These are phyloP conservation scores for Talaromyces borbonicus DNA, from an alignment of 495 filamentous ascomycete genomes.

Conservation along the genomic window DNA sequence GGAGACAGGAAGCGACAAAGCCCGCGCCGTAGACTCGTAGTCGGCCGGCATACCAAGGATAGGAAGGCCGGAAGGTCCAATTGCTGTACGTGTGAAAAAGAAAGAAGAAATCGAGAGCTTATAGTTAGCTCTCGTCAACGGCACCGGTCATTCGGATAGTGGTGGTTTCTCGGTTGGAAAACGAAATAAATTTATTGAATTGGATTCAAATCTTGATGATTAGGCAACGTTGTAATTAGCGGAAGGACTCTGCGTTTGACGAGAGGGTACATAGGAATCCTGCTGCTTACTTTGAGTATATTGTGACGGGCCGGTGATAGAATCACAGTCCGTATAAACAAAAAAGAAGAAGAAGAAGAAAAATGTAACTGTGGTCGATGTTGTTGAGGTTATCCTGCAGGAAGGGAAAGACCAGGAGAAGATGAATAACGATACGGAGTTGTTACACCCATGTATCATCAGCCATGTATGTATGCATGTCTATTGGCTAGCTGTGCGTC, in stretches of 20 bases:
- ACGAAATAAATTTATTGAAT: neutral
- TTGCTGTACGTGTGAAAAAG: neutral
- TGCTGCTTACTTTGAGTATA: no score
- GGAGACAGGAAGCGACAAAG: constrained; percentile 51
- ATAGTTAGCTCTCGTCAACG: neutral
- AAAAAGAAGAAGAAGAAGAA: no score
- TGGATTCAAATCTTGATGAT: no score
- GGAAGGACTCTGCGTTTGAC: no score
- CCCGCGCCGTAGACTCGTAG: constrained; percentile 54
- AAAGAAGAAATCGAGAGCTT: neutral
- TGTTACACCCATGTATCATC: no score
- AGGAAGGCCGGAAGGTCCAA: neutral
- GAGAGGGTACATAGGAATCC: no score
- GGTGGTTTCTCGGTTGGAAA: neutral
- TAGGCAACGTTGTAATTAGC: no score
- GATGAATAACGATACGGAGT: neutral
- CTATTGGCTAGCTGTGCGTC: neutral
- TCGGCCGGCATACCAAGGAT: constrained; percentile 39
- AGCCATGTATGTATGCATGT: neutral
- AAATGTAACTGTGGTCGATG: no score
- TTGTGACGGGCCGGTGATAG: no score
- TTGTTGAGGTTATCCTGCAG: no score
- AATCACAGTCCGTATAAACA: no score
- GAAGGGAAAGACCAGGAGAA: no score
- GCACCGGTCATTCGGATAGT: neutral